Evolutionary conservation across 805 yeast species (phyloP), one percentile per base, ranked within the genome.

Genomic region (Metschnikowia kofuensis): DNA sequence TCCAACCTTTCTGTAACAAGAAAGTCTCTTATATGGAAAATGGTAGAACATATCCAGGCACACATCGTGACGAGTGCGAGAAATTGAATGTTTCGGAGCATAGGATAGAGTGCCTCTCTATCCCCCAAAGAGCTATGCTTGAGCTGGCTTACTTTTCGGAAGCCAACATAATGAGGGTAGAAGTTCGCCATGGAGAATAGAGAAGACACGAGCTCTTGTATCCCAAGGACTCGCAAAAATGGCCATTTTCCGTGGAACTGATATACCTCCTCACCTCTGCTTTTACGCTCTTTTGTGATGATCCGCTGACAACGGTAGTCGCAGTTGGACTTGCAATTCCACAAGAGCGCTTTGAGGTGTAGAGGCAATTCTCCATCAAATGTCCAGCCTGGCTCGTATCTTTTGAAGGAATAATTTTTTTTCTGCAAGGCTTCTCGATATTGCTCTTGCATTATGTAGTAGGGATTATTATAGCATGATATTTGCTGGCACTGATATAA

Each of bases 241-340:
- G 98, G 98, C 99, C 99, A 94, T 69, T 94, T 94, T 0, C 99
- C 99, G 66, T 94, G 97, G 68, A 89, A 94, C 65, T 94, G 99
- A 37, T 77, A 76, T 0, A 89, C 70, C 48, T 82, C 84, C 50
- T 77, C 74, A n/a, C 76, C 73, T 2, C 67, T 54, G 0, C 49
- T 55, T 13, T 69, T 66, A 21, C 96, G 72, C 35, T 78, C 70
- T 1, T 61, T 59, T 0, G 96, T 90, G 40, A 92, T 72, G 8
- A 80, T 63, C 48, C 89, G 83, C 65, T 94, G 98, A 65, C 99
- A 94, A 57, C 83, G 86, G 66, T 94, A 94, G 67, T 94, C 98
- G 68, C 99, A 94, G 61, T 94, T 84, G 29, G 83, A 77, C 15
- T 45, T 48, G 46, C 68, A 64, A 35, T 58, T 51, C 68, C 68